Percentiles rank a stretch among this genome's conserved stretches.
These are phyloP conservation scores for Aschersonia sp. DNA, from an alignment of 2,329 filamentous ascomycete genomes.

Conservation along the genomic window DNA sequence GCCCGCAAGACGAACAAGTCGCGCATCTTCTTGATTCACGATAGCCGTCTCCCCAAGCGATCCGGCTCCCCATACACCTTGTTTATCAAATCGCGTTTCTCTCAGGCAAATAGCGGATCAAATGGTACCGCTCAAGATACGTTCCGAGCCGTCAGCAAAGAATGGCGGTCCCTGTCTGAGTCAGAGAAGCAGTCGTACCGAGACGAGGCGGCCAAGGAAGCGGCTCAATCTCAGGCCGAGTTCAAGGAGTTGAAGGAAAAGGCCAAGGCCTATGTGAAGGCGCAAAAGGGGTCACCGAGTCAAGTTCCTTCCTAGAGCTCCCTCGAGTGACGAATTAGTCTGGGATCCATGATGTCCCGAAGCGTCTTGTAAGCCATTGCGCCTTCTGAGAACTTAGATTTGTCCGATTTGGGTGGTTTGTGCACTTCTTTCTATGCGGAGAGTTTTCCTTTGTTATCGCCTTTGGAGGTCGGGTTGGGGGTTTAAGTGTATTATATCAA, in stretches of 20 bases:
- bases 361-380: not conserved
- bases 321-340: no score
- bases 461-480: no score
- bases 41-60: slow-evolving; percentile 32
- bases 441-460: no score
- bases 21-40: slow-evolving; percentile 18
- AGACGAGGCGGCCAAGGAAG: slow-evolving; percentile 12
- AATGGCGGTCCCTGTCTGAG: slow-evolving; percentile 29
- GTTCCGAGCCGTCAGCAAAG: slow-evolving; percentile 11
- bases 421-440: no score
- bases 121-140: slow-evolving; percentile 6
- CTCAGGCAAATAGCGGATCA: slow-evolving; percentile 9
- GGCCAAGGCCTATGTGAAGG: slow-evolving; percentile 9
- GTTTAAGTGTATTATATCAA: no score
- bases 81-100: slow-evolving; percentile 24
- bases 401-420: no score
- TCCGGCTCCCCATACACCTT: slow-evolving; percentile 16
- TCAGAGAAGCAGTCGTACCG: slow-evolving; percentile 26
- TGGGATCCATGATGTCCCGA: not conserved
- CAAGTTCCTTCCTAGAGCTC: not conserved
- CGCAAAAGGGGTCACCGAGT: not conserved
- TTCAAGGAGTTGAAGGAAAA: slow-evolving; percentile 15
- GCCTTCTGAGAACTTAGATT: not conserved
- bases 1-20: slow-evolving; percentile 17
- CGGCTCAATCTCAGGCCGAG: slow-evolving; percentile 4